phyloP scores from a whole-genome alignment of 331 rosid species.

The Malus hybrid region DNA sequence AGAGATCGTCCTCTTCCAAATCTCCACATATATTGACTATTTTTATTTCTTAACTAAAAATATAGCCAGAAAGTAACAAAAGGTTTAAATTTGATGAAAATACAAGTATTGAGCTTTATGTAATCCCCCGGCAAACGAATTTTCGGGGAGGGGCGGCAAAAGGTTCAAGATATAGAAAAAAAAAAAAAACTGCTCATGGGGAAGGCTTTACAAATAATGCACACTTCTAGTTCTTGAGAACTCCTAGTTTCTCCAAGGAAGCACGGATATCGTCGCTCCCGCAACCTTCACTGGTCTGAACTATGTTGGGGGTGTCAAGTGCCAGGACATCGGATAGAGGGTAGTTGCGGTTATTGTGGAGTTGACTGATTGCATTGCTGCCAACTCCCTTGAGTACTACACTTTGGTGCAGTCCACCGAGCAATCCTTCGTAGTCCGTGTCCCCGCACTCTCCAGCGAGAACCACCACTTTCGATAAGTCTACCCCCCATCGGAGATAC shows the following conservation, averaged over 20 bases:
- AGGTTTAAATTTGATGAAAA: neutral
- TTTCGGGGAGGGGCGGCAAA: neutral
- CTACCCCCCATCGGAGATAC: slow-evolving; percentile 92
- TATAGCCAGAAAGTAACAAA: neutral
- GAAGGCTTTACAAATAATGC: slow-evolving; percentile 4
- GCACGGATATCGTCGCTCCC: slow-evolving; percentile 50
- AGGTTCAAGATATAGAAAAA: neutral
- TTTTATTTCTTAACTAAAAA: slow-evolving; percentile 6
- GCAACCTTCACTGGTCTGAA: slow-evolving; percentile 51
- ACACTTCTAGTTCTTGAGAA: slow-evolving; percentile 35
- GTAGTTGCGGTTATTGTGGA: slow-evolving; percentile 76
- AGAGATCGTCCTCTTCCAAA: too few species aligned
- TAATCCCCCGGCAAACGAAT: neutral
- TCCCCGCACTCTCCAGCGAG: slow-evolving; percentile 94
- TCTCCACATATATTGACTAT: too few species aligned
- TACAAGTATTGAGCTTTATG: neutral
- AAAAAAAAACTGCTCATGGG: neutral
- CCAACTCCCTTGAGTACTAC: slow-evolving; percentile 75
- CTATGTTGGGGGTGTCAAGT: slow-evolving; percentile 60
- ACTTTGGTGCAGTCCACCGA: slow-evolving; percentile 77
- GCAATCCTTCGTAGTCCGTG: slow-evolving; percentile 89
- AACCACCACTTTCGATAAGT: slow-evolving; percentile 86
- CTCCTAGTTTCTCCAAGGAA: slow-evolving; percentile 60
- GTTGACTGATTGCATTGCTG: slow-evolving; percentile 52
- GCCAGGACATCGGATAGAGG: slow-evolving; percentile 90